Evolutionary conservation across 169 alveolate genomes (phyloP).

Genomic region (Plasmodium knowlesi): DNA sequence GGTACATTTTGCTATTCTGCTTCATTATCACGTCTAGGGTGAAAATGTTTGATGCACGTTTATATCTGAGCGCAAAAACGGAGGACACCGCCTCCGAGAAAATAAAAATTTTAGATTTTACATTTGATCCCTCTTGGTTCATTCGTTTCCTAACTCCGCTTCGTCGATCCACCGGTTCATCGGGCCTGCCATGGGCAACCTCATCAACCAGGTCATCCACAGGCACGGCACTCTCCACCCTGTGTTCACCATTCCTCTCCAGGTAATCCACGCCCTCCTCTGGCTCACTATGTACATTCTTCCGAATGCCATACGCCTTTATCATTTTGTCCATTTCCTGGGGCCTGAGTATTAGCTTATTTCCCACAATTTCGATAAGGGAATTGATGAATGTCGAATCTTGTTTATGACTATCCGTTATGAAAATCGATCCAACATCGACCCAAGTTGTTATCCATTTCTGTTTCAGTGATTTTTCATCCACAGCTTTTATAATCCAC

Average conservation of each 20-base stretch:
- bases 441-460: conserved; percentile 74
- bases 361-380: conserved; percentile 52
- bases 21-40: conserved; percentile 60
- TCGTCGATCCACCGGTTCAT: not conserved
- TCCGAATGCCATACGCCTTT: conserved; percentile 11
- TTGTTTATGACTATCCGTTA: conserved; percentile 27
- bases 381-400: conserved; percentile 51
- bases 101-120: conserved; percentile 64
- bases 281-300: not conserved
- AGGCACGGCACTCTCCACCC: not conserved
- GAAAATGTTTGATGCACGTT: conserved; percentile 21
- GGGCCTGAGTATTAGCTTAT: conserved; percentile 43
- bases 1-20: conserved; percentile 24
- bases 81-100: conserved; percentile 67
- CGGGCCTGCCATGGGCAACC: not conserved
- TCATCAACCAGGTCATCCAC: not conserved
- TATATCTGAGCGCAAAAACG: conserved; percentile 48
- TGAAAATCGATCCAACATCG: conserved; percentile 70
- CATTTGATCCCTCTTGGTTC: conserved; percentile 27
- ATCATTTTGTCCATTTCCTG: conserved; percentile 43
- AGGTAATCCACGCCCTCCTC: not conserved
- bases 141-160: not conserved
- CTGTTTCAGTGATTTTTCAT: conserved; percentile 49
- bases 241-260: not conserved
- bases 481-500: conserved; percentile 72